Evolutionary conservation across 208 protist genomes (phyloP).

Genomic region (Trypanosoma platydactyli): DNA sequence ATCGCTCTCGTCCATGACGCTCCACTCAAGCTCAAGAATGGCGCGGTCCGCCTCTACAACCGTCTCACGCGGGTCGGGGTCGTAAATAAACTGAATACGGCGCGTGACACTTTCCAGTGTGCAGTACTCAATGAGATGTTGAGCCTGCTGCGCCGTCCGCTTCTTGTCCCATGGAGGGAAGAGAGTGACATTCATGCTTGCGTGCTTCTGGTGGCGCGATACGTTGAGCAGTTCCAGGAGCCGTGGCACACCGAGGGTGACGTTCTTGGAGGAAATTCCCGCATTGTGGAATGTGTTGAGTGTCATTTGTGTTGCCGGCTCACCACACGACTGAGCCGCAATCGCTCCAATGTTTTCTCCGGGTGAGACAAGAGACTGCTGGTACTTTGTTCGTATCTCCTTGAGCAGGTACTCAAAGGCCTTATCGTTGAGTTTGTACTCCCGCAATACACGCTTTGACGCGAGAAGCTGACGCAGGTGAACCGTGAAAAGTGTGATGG

Average conservation of each 20-base stretch:
- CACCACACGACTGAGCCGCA: slow-evolving; percentile 99
- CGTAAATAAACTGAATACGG: slow-evolving; percentile 97
- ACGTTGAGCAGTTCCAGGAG: slow-evolving; percentile 99
- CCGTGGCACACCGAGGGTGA: slow-evolving; percentile 99
- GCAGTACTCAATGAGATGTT: slow-evolving; percentile 94
- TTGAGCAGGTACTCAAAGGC: slow-evolving; percentile 98
- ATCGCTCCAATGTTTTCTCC: slow-evolving; percentile 99
- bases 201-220: slow-evolving; percentile 95
- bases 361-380: slow-evolving; percentile 91
- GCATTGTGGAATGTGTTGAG: slow-evolving; percentile 99
- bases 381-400: slow-evolving; percentile 95
- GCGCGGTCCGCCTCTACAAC: slow-evolving; percentile 94
- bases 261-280: slow-evolving; percentile 99
- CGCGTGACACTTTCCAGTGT: slow-evolving; percentile 91
- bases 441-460: slow-evolving; percentile 92
- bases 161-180: slow-evolving; percentile 51
- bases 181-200: slow-evolving; percentile 95
- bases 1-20: slow-evolving; percentile 59
- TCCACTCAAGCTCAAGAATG: slow-evolving; percentile 70
- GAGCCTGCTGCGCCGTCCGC: slow-evolving; percentile 85
- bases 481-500: slow-evolving; percentile 95
- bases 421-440: slow-evolving; percentile 93
- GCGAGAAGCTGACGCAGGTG: slow-evolving; percentile 93
- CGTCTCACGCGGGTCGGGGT: slow-evolving; percentile 93
- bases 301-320: slow-evolving; percentile 99